Conservation (phyloP, 129 eudicot genomes). For the Artemisia tridentata region DNA sequence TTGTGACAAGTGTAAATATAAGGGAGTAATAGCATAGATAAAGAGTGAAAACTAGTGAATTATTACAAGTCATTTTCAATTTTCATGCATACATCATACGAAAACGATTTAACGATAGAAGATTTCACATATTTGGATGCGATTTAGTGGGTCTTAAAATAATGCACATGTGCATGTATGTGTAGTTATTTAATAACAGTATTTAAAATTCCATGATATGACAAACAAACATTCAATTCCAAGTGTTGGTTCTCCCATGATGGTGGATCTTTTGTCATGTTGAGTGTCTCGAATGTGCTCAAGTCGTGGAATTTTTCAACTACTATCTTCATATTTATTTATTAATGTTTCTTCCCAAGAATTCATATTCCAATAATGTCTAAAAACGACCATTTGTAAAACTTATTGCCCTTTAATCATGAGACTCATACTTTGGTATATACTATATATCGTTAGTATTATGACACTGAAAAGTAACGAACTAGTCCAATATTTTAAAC, state of each 20-base stretch:
- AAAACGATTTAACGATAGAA: too few species aligned
- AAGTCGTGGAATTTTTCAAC: conserved; percentile 38
- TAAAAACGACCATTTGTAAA: neutral
- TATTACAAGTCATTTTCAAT: too few species aligned
- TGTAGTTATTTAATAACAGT: neutral
- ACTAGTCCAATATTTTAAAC: too few species aligned
- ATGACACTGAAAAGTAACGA: too few species aligned
- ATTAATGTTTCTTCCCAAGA: conserved; percentile 9
- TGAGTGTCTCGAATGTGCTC: conserved; percentile 34
- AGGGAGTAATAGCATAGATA: neutral
- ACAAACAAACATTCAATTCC: conserved; percentile 43
- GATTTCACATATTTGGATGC: neutral
- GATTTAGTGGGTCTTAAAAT: neutral
- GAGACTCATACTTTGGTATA: conserved; percentile 7
- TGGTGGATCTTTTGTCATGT: conserved; percentile 39
- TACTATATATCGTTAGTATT: too few species aligned
- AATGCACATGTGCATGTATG: neutral
- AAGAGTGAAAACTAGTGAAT: too few species aligned
- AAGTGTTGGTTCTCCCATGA: conserved; percentile 26
- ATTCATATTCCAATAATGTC: conserved; percentile 4
- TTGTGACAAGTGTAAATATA: neutral
- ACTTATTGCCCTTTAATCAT: conserved; percentile 6
- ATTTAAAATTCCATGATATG: conserved; percentile 12
- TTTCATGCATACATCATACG: too few species aligned
- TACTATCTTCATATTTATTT: conserved; percentile 26